A percentile compares a stretch with the other conserved stretches of the same genome.
Evolutionary conservation across 805 yeast genomes (phyloP).

Genomic region (Debaryomyces tyrocola): DNA sequence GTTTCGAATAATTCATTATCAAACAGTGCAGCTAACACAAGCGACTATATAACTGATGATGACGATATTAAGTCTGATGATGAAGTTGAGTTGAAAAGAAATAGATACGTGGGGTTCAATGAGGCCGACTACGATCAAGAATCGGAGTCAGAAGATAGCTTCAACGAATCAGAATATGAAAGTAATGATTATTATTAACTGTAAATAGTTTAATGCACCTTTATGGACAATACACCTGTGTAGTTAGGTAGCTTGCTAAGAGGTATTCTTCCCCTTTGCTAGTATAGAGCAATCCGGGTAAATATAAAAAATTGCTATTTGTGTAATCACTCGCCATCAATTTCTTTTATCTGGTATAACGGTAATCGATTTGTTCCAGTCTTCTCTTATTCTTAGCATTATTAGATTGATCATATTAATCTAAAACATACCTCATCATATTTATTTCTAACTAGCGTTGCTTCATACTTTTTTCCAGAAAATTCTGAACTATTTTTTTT

Average conservation of each 20-base stretch:
- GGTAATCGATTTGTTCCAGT: background rate
- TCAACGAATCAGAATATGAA: conserved; percentile 35
- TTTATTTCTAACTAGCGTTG: conserved; percentile 1
- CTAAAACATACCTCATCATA: background rate
- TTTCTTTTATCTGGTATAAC: background rate
- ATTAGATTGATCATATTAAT: background rate
- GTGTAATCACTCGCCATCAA: background rate
- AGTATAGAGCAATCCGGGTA: background rate
- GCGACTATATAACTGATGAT: conserved; percentile 21
- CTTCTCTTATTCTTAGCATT: background rate
- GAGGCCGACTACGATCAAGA: conserved; percentile 47
- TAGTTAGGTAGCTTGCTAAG: background rate
- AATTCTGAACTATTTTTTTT: background rate
- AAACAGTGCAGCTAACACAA: conserved; percentile 8
- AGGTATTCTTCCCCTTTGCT: too few species aligned
- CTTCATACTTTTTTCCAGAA: background rate
- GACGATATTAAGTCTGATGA: conserved; percentile 39
- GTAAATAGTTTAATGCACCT: conserved; percentile 1
- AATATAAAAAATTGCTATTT: background rate
- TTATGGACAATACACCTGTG: background rate
- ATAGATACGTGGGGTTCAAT: conserved; percentile 42
- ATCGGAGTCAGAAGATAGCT: conserved; percentile 27
- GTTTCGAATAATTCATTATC: conserved; percentile 14
- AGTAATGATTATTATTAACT: conserved; percentile 42
- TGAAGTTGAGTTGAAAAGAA: conserved; percentile 45